Evolutionary conservation across 257 asterid genomes (phyloP), one percentile per base, ranked within the genome.

Genomic region (Nicotiana obtusifolia): DNA sequence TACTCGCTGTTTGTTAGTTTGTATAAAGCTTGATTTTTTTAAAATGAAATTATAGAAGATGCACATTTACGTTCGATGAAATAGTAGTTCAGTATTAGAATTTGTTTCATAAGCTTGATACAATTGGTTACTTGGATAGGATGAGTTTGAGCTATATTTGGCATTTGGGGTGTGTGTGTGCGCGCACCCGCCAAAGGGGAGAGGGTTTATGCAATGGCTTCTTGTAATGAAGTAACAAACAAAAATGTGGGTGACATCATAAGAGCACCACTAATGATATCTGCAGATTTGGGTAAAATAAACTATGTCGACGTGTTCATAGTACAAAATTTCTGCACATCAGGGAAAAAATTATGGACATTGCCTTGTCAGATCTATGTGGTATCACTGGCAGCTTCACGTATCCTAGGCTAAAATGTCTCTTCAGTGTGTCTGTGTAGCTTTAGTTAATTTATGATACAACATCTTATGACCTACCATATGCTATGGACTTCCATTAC

Each of bases 1-100:
- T 92, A 79, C n/a, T 33, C 52, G 33, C 8, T 82, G 53, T 33
- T 24, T 10, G 30, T 77, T 68, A 66, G 69, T 61, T 60, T 54
- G 13, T 68, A 20, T 3, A 7, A 44, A 19, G 14, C 5, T 4
- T 20, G 19, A 30, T 10, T 35, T 35, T 20, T 8, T 5, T 19
- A 49, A 64, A 7, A 41, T 54, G 41, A 78, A 49, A 64, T 61
- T 24, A 28, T 16, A 4, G 67, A 31, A 22, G 13, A 22, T 64
- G 60, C 60, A 22, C 14, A 5, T 22, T 71, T 19, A 20, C 14
- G 0, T n/a, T 30, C 2, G 0, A 44, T 41, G 47, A 41, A 41
- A 41, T 7, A 41, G 1, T 41, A 8, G 11, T 7, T 41, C 47
- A 41, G 3, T 41, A 0, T 44, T 71, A 44, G 60, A 44, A 44